phyloP scores from a whole-genome alignment of 2,329 filamentous ascomycete genomes.

The Trichoderma harzianum region DNA sequence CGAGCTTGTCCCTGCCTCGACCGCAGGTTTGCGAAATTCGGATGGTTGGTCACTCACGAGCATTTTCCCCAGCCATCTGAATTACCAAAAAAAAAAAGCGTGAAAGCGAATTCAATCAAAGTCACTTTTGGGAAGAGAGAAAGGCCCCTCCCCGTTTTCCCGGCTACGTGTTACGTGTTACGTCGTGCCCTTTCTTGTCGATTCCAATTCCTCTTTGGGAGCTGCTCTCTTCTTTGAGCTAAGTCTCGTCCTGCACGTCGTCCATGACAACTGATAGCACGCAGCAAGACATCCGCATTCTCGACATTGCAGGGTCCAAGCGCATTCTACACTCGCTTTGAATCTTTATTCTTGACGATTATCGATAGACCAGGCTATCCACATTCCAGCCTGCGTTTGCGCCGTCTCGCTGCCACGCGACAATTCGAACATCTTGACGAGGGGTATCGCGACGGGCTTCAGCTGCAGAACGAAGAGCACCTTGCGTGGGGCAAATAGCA shows the following conservation, averaged over 20 bases:
- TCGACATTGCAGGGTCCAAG: constrained; percentile 15
- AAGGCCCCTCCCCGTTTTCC: background rate
- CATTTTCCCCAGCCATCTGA: constrained; percentile 13
- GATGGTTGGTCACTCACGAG: constrained; percentile 14
- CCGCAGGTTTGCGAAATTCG: constrained; percentile 18
- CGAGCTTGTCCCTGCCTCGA: constrained; percentile 13
- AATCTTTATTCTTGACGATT: background rate
- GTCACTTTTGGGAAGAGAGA: background rate
- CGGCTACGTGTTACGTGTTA: background rate
- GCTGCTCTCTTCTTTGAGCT: constrained; percentile 13
- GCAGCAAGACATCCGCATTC: constrained; percentile 14
- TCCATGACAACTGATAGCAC: constrained; percentile 16
- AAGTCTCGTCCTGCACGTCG: constrained; percentile 18
- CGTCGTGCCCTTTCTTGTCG: background rate
- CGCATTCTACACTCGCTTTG: constrained; percentile 1
- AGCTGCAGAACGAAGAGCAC: background rate
- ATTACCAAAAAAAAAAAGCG: background rate
- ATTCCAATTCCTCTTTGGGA: constrained; percentile 7
- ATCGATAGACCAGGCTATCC: background rate
- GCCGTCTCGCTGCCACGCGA: background rate
- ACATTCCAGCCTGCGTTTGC: constrained; percentile 13
- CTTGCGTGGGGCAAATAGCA: background rate
- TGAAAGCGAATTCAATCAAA: background rate
- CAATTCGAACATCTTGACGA: background rate
- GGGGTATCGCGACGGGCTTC: background rate